Base-by-base conservation (phyloP, 129 eudicot species). In the Cynara cardunculus region DNA sequence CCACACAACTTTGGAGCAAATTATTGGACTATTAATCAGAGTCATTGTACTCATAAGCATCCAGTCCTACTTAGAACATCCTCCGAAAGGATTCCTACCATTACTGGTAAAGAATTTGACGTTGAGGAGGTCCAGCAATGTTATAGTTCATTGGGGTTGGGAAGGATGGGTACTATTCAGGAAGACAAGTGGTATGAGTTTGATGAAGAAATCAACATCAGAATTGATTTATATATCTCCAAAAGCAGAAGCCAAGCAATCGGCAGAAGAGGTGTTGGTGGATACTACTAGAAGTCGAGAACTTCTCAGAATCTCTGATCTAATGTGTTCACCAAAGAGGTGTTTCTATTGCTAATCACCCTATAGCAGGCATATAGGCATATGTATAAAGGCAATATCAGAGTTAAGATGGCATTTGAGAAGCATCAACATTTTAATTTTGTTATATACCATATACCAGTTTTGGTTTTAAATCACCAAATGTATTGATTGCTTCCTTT, bases 121-220 rank as follows among this genome's bases (percentile, higher is more conserved):
- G 39, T 41, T 53, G 73, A 74, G 25, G 88, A 62, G 34, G 72
- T 71, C 1, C 79, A 41, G 16, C 81, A 85, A 72, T 76, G 88
- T 76, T 78, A 83, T 72, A 89, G 93, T 72, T 74, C 80, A 16
- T 76, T 89, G 2, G 89, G 91, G n/a, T 72, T 89, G 80, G 92
- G 92, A 73, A 74, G 87, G 53, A 82, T 89, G 32, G 90, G 87
- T 37, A 87, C 91, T 1, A 89, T 87, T 18, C 87, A 87, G 19
- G 93, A 89, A 73, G 89, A 89, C 19, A 84, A 49, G 81, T 66
- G 81, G 66, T 89, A 86, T 31, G 91, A 89, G 14, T 89, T 87
- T 72, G 83, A 87, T 46, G 93, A 89, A 81, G 77, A 72, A 61
- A 71, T 68, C n/a, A 62, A 74, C 44, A 11, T 83, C 14, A 82